phyloP scores from a whole-genome alignment of 139 green algal species.

The Chlamydomonas sp. region DNA sequence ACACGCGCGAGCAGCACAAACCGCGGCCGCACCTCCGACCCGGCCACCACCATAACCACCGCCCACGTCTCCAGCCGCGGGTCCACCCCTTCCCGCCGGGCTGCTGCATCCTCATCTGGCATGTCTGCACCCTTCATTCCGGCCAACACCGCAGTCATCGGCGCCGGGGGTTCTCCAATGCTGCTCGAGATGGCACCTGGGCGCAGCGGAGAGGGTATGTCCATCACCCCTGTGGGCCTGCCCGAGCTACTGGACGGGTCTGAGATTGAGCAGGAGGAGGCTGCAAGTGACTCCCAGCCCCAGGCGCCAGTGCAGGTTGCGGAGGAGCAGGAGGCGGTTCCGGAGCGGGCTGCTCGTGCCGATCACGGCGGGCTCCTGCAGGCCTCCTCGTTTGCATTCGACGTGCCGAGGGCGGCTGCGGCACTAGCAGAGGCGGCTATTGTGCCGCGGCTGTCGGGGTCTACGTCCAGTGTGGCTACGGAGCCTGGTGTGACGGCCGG shows the following conservation, averaged over 20 bases:
- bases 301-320: neutral
- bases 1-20: no score
- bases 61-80: neutral
- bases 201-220: neutral
- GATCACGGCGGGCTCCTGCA: no score
- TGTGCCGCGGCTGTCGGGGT: no score
- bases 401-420: no score
- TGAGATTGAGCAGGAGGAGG: neutral
- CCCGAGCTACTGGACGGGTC: slow-evolving; percentile 24
- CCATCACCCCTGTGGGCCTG: slow-evolving; percentile 19
- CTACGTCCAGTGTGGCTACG: no score
- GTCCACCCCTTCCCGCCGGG: neutral
- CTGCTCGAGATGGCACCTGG: slow-evolving; percentile 15
- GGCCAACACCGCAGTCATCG: slow-evolving; percentile 13
- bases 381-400: no score
- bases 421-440: no score
- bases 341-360: no score
- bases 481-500: neutral
- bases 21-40: neutral
- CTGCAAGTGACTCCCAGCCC: no score
- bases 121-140: slow-evolving; percentile 8
- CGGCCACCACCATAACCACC: neutral
- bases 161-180: neutral
- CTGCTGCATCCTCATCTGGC: neutral
- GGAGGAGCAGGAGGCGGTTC: neutral